phyloP scores from a whole-genome alignment of 2,329 filamentous ascomycete genomes.

The Fusarium illudens region DNA sequence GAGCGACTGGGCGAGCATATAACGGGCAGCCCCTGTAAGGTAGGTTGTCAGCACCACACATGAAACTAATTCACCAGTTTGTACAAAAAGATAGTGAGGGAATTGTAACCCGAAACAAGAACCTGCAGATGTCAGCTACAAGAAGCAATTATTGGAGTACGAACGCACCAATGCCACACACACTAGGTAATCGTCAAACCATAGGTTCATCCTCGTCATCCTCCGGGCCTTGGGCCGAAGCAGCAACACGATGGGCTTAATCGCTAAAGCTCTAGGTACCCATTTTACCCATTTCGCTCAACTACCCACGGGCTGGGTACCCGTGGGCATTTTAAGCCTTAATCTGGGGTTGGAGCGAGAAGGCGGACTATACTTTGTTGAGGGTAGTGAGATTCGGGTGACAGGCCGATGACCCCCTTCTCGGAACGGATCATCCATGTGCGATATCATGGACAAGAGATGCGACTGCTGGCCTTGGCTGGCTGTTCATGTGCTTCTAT shows the following conservation, averaged over 20 bases:
- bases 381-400: slow-evolving; percentile 2
- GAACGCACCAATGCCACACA: slow-evolving; percentile 28
- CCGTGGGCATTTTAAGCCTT: too few species aligned
- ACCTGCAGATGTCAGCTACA: not conserved
- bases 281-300: too few species aligned
- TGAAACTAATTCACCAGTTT: too few species aligned
- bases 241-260: slow-evolving; percentile 16
- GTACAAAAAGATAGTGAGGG: slow-evolving; percentile 24
- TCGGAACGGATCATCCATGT: not conserved
- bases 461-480: not conserved
- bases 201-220: slow-evolving; percentile 35
- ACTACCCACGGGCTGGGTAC: too few species aligned
- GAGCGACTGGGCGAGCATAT: slow-evolving; percentile 25
- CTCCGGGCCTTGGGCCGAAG: slow-evolving; percentile 31
- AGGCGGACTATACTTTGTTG: not conserved
- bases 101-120: slow-evolving; percentile 15
- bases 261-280: too few species aligned
- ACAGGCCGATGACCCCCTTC: not conserved
- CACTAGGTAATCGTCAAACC: slow-evolving; percentile 37
- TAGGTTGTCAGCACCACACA: not conserved
- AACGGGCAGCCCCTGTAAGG: slow-evolving; percentile 21
- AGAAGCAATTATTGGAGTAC: not conserved
- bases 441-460: not conserved
- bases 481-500: not conserved
- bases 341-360: not conserved